A percentile compares a stretch with the other conserved stretches of the same genome.
Conservation (phyloP, 2,329 filamentous ascomycete genomes). For the Acephala macrosclerotiorum region DNA sequence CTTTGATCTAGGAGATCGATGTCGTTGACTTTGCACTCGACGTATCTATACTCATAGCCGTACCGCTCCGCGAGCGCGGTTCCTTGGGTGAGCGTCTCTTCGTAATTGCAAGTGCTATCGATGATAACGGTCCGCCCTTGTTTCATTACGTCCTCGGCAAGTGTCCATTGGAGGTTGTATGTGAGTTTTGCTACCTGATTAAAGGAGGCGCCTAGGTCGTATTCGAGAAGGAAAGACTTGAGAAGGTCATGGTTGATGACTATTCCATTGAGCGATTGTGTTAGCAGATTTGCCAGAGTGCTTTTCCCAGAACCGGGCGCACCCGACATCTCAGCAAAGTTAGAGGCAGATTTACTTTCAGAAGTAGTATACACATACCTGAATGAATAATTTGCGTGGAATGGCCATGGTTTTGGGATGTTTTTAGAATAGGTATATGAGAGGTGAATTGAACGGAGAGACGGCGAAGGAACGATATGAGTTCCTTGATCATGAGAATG, state of each 20-base stretch:
- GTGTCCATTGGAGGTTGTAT: conserved; percentile 47
- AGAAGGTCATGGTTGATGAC: conserved; percentile 49
- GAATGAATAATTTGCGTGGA: no score
- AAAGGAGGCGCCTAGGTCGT: conserved; percentile 41
- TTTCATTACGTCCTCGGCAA: conserved; percentile 46
- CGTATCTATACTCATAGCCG: conserved; percentile 41
- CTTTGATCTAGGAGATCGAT: conserved; percentile 44
- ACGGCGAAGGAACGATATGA: no score
- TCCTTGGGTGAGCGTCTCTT: conserved; percentile 43
- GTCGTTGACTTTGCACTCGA: conserved; percentile 45
- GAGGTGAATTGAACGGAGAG: no score
- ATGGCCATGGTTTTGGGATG: no score
- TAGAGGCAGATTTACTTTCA: no score
- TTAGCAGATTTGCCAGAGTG: conserved; percentile 44
- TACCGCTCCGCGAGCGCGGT: conserved; percentile 39
- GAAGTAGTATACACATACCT: no score
- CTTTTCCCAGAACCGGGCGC: conserved; percentile 50
- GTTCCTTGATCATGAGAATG: no score
- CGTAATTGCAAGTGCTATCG: conserved; percentile 49
- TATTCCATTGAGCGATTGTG: conserved; percentile 39
- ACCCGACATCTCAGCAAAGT: no score
- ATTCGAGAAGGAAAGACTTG: conserved; percentile 44
- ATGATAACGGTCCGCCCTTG: conserved; percentile 46
- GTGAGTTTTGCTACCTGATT: conserved; percentile 42
- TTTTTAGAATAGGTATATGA: no score